These are phyloP conservation scores for Phytopythium mirpurense DNA, from an alignment of 352 stramenopile species.

Conservation along the genomic window DNA sequence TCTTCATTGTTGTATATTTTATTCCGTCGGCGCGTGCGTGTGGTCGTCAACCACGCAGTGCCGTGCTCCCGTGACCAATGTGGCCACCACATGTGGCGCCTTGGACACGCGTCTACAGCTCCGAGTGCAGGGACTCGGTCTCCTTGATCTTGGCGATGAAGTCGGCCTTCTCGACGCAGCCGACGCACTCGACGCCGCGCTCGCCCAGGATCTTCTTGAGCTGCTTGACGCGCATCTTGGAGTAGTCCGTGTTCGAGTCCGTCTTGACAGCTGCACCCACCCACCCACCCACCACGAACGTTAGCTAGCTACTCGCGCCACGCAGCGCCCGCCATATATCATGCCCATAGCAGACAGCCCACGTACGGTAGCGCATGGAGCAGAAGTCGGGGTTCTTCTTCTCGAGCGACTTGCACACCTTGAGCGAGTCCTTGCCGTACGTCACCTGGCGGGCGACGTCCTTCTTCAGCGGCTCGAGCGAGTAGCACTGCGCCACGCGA, in stretches of 20 bases:
- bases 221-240: constrained; percentile 93
- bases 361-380: constrained; percentile 91
- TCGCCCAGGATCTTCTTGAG: constrained; percentile 93
- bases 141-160: constrained; percentile 94
- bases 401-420: constrained; percentile 92
- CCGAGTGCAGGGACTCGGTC: constrained; percentile 76
- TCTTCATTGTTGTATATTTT: no score
- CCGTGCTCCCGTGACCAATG: no score
- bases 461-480: constrained; percentile 92
- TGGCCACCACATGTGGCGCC: no score
- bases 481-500: constrained; percentile 83
- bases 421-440: constrained; percentile 90
- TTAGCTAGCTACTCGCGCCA: no score
- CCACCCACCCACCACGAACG: no score
- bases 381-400: constrained; percentile 95
- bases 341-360: neutral
- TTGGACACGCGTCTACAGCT: constrained; percentile 60
- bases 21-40: no score
- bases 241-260: constrained; percentile 93
- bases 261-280: constrained; percentile 91
- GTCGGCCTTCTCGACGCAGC: constrained; percentile 93
- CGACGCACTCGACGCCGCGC: constrained; percentile 89
- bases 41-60: neutral
- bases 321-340: neutral
- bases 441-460: constrained; percentile 90